Conservation (phyloP, 2,329 filamentous ascomycete species). For the Claviceps humidiphila region DNA sequence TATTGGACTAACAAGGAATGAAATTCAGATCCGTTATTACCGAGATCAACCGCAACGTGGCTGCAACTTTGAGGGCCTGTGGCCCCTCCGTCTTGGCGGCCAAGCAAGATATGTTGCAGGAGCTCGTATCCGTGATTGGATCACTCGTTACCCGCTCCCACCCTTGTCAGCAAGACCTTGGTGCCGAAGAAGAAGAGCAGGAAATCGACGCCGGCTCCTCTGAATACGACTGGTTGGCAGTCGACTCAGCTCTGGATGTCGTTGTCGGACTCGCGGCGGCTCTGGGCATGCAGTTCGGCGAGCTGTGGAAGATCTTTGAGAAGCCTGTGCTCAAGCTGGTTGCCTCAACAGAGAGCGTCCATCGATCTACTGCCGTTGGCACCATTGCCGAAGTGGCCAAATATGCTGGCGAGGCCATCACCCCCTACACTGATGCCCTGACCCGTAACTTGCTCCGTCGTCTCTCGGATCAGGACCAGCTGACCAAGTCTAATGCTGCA, state of each 20-base stretch:
- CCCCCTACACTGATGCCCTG: constrained; percentile 64
- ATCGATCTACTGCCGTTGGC: constrained; percentile 81
- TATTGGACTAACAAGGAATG: not conserved
- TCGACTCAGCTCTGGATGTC: constrained; percentile 88
- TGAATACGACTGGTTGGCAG: constrained; percentile 94
- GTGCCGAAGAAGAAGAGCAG: constrained; percentile 63
- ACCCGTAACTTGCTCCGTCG: constrained; percentile 75
- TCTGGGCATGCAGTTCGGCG: constrained; percentile 65
- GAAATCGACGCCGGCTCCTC: constrained; percentile 66
- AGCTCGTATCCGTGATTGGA: constrained; percentile 61
- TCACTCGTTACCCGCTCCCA: constrained; percentile 81
- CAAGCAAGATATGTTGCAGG: constrained; percentile 53
- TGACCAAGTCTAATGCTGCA: constrained; percentile 90
- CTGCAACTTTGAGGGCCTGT: constrained; percentile 79
- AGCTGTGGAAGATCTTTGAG: constrained; percentile 94
- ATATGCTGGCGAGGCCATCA: constrained; percentile 70
- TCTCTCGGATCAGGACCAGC: constrained; percentile 74
- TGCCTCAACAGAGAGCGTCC: constrained; percentile 70
- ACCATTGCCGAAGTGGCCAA: constrained; percentile 84
- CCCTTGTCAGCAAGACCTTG: constrained; percentile 83
- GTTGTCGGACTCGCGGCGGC: constrained; percentile 72
- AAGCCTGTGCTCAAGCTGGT: constrained; percentile 82
- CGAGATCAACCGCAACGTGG: constrained; percentile 88
- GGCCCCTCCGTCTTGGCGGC: constrained; percentile 74
- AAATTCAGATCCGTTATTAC: constrained; percentile 64